Percentiles rank a stretch among this genome's conserved stretches.
Evolutionary conservation across 2,329 filamentous ascomycete genomes (phyloP).

Genomic region (Amauroascus niger): DNA sequence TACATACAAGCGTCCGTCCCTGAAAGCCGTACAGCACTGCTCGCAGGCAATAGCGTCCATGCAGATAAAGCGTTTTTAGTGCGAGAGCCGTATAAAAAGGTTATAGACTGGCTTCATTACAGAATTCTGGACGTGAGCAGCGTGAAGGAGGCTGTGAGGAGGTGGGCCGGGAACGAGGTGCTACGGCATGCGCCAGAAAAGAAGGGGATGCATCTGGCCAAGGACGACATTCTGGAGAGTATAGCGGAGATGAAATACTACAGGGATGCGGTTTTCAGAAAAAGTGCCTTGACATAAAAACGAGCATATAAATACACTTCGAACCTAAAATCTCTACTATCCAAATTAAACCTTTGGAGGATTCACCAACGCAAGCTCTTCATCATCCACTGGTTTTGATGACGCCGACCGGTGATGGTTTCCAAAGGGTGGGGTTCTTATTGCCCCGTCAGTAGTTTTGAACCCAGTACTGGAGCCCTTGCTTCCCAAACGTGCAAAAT

Average conservation of each 20-base stretch:
- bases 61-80: slow-evolving; percentile 75
- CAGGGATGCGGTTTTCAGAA: slow-evolving; percentile 55
- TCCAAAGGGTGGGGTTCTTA: neutral
- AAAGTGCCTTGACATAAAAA: neutral
- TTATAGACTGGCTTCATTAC: slow-evolving; percentile 74
- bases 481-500: slow-evolving; percentile 11
- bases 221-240: slow-evolving; percentile 86
- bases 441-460: too few relatives aligned
- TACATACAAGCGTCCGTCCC: slow-evolving; percentile 71
- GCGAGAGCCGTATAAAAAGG: slow-evolving; percentile 60
- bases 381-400: neutral
- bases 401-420: neutral
- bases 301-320: neutral
- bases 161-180: slow-evolving; percentile 62
- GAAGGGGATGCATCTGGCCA: slow-evolving; percentile 67
- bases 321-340: neutral
- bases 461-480: neutral
- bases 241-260: slow-evolving; percentile 87
- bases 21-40: slow-evolving; percentile 54
- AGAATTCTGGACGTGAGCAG: slow-evolving; percentile 84
- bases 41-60: slow-evolving; percentile 91
- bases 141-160: slow-evolving; percentile 77
- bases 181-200: slow-evolving; percentile 59
- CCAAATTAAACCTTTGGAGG: neutral
- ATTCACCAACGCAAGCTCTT: neutral